Evolutionary conservation across 345 rosid species (phyloP).

Genomic region (Carallia pectinifolia): DNA sequence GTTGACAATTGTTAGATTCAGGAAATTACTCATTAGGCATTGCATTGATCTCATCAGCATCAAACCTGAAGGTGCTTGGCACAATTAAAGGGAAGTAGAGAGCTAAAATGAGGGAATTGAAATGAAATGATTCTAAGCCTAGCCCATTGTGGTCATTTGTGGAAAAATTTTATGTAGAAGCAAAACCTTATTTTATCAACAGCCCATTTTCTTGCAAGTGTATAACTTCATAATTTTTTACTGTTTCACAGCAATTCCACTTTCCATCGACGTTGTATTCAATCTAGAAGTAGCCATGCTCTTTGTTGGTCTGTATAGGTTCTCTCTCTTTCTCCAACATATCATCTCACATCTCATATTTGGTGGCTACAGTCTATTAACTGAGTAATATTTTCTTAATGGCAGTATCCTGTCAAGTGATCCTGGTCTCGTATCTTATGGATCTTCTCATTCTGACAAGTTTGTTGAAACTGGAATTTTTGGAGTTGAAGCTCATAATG

Average conservation of each 20-base stretch:
- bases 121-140: no score
- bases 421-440: constrained; percentile 44
- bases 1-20: no score
- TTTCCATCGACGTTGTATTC: constrained; percentile 30
- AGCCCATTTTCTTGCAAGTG: not conserved
- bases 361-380: not conserved
- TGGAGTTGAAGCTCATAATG: constrained; percentile 24
- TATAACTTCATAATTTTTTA: not conserved
- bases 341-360: not conserved
- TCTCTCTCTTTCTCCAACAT: constrained; percentile 7
- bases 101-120: no score
- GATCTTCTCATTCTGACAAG: constrained; percentile 23
- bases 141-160: not conserved
- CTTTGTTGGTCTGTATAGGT: constrained; percentile 51
- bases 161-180: not conserved
- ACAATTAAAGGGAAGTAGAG: no score
- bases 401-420: constrained; percentile 49
- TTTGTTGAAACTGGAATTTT: constrained; percentile 20
- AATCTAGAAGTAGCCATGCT: constrained; percentile 43
- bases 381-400: constrained; percentile 12
- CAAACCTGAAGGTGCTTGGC: no score
- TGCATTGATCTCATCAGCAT: no score
- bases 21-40: no score
- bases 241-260: constrained; percentile 39
- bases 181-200: no score